Evolutionary conservation across 2,329 filamentous ascomycete species (phyloP).

Genomic region (Penicillium sp.): DNA sequence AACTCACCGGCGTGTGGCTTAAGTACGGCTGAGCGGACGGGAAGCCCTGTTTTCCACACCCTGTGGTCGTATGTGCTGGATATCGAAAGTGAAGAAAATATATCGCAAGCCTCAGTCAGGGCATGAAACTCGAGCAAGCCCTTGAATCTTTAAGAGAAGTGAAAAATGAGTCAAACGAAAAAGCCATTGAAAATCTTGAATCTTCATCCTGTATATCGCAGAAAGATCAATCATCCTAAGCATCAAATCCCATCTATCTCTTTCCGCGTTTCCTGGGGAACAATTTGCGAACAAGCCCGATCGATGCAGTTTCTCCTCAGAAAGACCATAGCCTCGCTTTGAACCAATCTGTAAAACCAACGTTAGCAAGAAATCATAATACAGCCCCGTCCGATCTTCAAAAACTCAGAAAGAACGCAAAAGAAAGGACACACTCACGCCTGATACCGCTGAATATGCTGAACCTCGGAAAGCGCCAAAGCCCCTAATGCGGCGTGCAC

Average conservation of each 20-base stretch:
- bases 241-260: not conserved
- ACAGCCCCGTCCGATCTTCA: not conserved
- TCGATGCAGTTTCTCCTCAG: slow-evolving; percentile 2
- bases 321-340: not conserved
- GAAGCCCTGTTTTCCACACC: too few relatives aligned
- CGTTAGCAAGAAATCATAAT: not conserved
- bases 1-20: too few relatives aligned
- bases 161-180: too few relatives aligned
- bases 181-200: too few relatives aligned
- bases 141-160: too few relatives aligned
- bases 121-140: too few relatives aligned
- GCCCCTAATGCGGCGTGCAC: slow-evolving; percentile 70
- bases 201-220: too few relatives aligned
- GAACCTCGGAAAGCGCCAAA: slow-evolving; percentile 67
- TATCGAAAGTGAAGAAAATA: too few relatives aligned
- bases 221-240: not conserved
- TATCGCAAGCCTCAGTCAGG: too few relatives aligned
- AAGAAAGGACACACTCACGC: slow-evolving; percentile 5
- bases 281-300: not conserved
- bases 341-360: not conserved
- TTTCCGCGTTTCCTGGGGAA: not conserved
- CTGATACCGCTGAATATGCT: slow-evolving; percentile 15
- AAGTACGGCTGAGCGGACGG: too few relatives aligned
- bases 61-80: too few relatives aligned
- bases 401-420: too few relatives aligned